Conservation (phyloP, 345 rosid species). For the Linum tenue region DNA sequence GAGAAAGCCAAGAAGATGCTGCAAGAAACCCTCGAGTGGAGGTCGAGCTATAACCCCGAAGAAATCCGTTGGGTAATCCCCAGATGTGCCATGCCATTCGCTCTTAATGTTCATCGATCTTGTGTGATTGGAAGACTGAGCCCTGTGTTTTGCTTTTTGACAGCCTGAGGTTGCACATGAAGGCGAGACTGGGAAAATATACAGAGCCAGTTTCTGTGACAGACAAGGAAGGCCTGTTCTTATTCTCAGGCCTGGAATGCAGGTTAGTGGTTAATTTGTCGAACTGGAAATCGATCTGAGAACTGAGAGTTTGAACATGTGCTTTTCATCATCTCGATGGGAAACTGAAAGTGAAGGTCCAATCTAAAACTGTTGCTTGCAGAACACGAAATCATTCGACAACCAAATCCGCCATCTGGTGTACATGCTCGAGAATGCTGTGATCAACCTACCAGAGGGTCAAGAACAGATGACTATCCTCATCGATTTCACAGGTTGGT, state of each 20-base stretch:
- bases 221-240: conserved; percentile 75
- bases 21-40: conserved; percentile 73
- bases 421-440: conserved; percentile 83
- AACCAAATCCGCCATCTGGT: conserved; percentile 72
- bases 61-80: conserved; percentile 68
- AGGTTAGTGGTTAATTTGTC: conserved; percentile 27
- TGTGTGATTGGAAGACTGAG: conserved; percentile 6
- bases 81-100: background rate
- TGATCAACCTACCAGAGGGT: conserved; percentile 75
- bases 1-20: conserved; percentile 78
- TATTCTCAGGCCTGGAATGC: conserved; percentile 79
- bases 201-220: conserved; percentile 80
- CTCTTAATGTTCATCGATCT: background rate
- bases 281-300: background rate
- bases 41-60: conserved; percentile 72
- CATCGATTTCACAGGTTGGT: conserved; percentile 90
- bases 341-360: background rate
- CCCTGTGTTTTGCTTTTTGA: conserved; percentile 1
- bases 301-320: background rate
- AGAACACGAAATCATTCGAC: conserved; percentile 71
- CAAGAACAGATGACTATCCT: conserved; percentile 94
- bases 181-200: conserved; percentile 89
- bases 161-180: conserved; percentile 72
- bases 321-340: no score
- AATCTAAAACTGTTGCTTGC: conserved; percentile 12